Evolutionary conservation across 176 grass and related monocot species (phyloP).

Genomic region (Ensete glaucum): DNA sequence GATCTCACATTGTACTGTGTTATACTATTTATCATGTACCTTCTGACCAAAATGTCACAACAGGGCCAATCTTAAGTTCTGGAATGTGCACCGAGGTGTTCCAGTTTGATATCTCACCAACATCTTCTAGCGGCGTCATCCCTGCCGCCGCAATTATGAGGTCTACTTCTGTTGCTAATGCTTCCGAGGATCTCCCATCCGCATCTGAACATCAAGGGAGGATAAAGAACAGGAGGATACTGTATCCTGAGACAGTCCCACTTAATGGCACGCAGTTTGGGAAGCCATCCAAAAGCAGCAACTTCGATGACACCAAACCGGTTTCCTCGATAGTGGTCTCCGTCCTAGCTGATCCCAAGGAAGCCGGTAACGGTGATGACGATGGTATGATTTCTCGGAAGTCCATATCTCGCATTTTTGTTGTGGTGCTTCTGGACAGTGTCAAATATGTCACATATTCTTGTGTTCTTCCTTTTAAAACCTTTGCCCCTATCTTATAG

Average conservation of each 20-base stretch:
- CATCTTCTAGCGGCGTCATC: constrained; percentile 44
- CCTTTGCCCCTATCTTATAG: constrained; percentile 46
- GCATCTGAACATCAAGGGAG: constrained; percentile 25
- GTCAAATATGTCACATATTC: constrained; percentile 95
- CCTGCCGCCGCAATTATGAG: constrained; percentile 49
- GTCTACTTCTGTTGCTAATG: constrained; percentile 42
- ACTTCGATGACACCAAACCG: constrained; percentile 43
- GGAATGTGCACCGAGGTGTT: constrained; percentile 97
- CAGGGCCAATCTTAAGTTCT: constrained; percentile 78
- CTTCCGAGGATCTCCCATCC: constrained; percentile 33
- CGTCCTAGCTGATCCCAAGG: constrained; percentile 85
- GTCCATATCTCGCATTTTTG: constrained; percentile 82
- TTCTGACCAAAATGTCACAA: constrained; percentile 15
- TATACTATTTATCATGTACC: constrained; percentile 17
- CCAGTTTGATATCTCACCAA: constrained; percentile 60
- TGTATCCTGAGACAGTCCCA: constrained; percentile 55
- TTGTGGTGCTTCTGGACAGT: constrained; percentile 86
- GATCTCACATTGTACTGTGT: background rate
- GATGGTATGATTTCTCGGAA: constrained; percentile 59
- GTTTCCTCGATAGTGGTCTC: constrained; percentile 70
- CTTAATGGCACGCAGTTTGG: constrained; percentile 47
- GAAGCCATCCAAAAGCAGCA: constrained; percentile 49
- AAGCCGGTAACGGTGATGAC: constrained; percentile 52
- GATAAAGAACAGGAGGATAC: constrained; percentile 77
- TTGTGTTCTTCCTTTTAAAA: constrained; percentile 87